phyloP scores from a whole-genome alignment of 2,329 filamentous ascomycete species.

The Cladosporium sp. region DNA sequence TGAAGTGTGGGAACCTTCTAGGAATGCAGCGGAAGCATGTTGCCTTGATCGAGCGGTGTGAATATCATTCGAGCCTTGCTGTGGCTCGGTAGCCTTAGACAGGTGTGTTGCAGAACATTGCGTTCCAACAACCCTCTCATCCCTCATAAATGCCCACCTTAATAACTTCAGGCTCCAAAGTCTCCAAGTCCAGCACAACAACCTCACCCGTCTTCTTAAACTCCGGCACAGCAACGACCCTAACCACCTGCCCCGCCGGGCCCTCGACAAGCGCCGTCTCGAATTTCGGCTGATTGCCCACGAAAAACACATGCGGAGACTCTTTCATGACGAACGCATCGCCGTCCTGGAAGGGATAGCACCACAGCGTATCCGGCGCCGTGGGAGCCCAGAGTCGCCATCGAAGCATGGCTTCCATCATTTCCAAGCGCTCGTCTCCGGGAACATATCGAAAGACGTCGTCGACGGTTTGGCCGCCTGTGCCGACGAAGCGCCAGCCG shows the following conservation, averaged over 20 bases:
- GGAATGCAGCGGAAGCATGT: too few species aligned
- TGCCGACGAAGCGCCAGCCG: conserved; percentile 81
- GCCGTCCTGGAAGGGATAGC: conserved; percentile 90
- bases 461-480: conserved; percentile 86
- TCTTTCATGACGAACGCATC: conserved; percentile 83
- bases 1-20: too few species aligned
- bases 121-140: neutral
- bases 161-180: conserved; percentile 69
- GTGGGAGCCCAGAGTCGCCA: conserved; percentile 92
- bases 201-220: conserved; percentile 76
- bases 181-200: conserved; percentile 80
- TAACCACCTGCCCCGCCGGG: conserved; percentile 59
- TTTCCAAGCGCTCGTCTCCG: conserved; percentile 68
- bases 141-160: conserved; percentile 45
- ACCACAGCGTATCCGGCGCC: conserved; percentile 92
- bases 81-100: too few species aligned
- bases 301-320: conserved; percentile 88
- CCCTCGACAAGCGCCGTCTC: conserved; percentile 56
- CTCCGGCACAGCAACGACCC: conserved; percentile 76
- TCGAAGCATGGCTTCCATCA: conserved; percentile 91
- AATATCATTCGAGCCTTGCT: too few species aligned
- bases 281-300: conserved; percentile 55
- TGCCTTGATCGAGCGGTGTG: too few species aligned
- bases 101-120: too few species aligned
- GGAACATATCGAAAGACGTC: conserved; percentile 86